Evolutionary conservation across 192 early-diverging fungal species (phyloP).

Genomic region (Coemansia guatemalensis): DNA sequence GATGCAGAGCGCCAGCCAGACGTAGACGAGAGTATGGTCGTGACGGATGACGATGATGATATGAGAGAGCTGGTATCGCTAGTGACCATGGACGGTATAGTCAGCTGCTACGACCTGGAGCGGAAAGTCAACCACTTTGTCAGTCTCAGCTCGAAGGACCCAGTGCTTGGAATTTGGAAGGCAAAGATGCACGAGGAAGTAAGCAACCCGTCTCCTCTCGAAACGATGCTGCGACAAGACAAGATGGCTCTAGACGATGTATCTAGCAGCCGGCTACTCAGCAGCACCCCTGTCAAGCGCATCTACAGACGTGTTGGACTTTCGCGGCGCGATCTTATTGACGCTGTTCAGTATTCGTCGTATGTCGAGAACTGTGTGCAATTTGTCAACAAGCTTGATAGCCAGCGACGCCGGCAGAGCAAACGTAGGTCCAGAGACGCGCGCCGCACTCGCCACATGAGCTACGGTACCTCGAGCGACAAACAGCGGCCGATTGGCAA

Average conservation of each 20-base stretch:
- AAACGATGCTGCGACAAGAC: constrained; percentile 18
- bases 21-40: not conserved
- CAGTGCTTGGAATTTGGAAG: constrained; percentile 53
- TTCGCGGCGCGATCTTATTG: constrained; percentile 36
- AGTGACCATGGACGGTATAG: constrained; percentile 51
- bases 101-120: constrained; percentile 43
- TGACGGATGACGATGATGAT: not conserved
- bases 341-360: constrained; percentile 39
- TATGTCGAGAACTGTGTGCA: constrained; percentile 41
- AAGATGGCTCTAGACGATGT: constrained; percentile 2
- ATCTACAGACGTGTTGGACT: constrained; percentile 45
- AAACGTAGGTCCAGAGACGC: constrained; percentile 12
- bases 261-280: constrained; percentile 12
- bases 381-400: constrained; percentile 32
- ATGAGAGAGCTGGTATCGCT: constrained; percentile 40
- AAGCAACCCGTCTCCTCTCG: constrained; percentile 31
- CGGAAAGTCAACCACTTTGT: constrained; percentile 49
- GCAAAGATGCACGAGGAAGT: constrained; percentile 53
- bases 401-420: constrained; percentile 16
- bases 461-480: constrained; percentile 18
- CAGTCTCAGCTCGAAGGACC: constrained; percentile 34
- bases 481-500: not conserved
- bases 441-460: not conserved
- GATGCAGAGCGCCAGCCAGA: not conserved
- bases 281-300: constrained; percentile 32